Percentiles rank a stretch among this genome's conserved stretches.
These are phyloP conservation scores for Zymoseptoria pseudotritici DNA, from an alignment of 2,329 filamentous ascomycete genomes.

Conservation along the genomic window DNA sequence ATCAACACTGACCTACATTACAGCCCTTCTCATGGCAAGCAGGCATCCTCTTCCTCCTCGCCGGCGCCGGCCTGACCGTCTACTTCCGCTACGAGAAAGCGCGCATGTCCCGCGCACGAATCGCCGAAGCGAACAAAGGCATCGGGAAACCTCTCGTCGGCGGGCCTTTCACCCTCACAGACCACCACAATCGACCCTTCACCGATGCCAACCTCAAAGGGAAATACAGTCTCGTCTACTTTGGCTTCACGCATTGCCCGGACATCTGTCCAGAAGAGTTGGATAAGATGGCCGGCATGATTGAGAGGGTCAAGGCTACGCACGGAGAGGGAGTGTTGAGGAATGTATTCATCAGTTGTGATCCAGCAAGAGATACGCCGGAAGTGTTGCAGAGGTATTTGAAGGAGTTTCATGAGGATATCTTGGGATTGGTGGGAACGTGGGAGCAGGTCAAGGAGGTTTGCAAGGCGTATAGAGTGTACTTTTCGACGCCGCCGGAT, in stretches of 20 bases:
- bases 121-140: conserved; percentile 88
- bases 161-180: conserved; percentile 71
- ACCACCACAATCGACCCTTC: conserved; percentile 73
- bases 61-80: conserved; percentile 68
- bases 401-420: conserved; percentile 76
- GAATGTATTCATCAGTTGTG: conserved; percentile 91
- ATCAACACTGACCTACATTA: conserved; percentile 3
- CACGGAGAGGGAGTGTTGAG: conserved; percentile 48
- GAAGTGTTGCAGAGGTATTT: conserved; percentile 79
- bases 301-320: conserved; percentile 56
- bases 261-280: conserved; percentile 99
- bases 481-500: conserved; percentile 85
- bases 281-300: conserved; percentile 97
- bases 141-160: conserved; percentile 90
- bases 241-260: conserved; percentile 95
- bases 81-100: conserved; percentile 94
- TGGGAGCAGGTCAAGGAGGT: conserved; percentile 91
- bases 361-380: conserved; percentile 84
- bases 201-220: conserved; percentile 77
- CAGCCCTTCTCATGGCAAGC: conserved; percentile 93
- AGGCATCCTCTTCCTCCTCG: conserved; percentile 73
- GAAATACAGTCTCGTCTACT: conserved; percentile 84
- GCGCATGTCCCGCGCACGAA: conserved; percentile 78
- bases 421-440: conserved; percentile 83
- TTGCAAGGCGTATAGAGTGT: conserved; percentile 93